Percentiles rank a stretch among this genome's conserved stretches.
Conservation (phyloP, 768 basidiomycete genomes). For the Tricholoma sp. region DNA sequence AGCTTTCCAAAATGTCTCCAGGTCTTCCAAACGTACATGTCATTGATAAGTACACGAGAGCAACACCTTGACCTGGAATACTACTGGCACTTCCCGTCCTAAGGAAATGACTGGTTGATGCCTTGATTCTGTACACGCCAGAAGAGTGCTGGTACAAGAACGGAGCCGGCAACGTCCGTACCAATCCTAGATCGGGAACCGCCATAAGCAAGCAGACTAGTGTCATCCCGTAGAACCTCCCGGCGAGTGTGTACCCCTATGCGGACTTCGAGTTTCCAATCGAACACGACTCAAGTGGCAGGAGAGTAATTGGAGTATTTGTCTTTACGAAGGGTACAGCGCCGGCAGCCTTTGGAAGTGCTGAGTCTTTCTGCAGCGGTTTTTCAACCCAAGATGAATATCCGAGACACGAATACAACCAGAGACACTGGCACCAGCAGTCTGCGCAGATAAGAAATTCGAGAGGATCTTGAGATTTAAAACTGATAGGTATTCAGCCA, state of each 20-base stretch:
- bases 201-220: conserved; percentile 55
- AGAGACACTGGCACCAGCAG: conserved; percentile 46
- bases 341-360: conserved; percentile 54
- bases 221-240: conserved; percentile 73
- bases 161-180: conserved; percentile 66
- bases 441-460: conserved; percentile 23
- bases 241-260: conserved; percentile 46
- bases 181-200: conserved; percentile 62
- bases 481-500: conserved; percentile 53
- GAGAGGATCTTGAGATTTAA: conserved; percentile 31
- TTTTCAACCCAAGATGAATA: conserved; percentile 46
- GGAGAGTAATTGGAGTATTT: conserved; percentile 53
- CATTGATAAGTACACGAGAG: conserved; percentile 55
- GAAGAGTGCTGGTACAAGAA: conserved; percentile 65
- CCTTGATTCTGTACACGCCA: conserved; percentile 55
- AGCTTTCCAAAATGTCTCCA: conserved; percentile 60
- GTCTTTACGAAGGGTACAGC: conserved; percentile 67
- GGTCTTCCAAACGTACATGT: conserved; percentile 53
- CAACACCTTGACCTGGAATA: conserved; percentile 53
- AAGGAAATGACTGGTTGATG: conserved; percentile 43
- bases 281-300: conserved; percentile 63
- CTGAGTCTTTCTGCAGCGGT: conserved; percentile 42
- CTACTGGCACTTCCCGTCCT: conserved; percentile 39
- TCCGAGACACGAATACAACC: conserved; percentile 55
- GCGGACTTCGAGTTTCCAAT: conserved; percentile 56